phyloP scores from a whole-genome alignment of 2,329 filamentous ascomycete species.

The Colletotrichum cuscutae region DNA sequence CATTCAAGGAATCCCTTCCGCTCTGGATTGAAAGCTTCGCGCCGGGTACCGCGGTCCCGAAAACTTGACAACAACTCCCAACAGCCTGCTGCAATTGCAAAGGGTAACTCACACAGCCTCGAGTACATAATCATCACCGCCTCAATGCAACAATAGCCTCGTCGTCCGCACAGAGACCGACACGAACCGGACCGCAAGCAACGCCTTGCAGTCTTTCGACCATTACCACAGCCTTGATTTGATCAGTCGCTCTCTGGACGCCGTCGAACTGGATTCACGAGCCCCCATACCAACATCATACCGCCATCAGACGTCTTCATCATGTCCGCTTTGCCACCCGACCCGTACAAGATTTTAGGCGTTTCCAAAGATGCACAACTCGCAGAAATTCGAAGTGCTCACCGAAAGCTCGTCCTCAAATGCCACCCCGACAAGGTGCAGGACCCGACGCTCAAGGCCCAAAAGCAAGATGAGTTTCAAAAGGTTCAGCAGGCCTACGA shows the following conservation, averaged over 20 bases:
- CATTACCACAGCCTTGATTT: neutral
- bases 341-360: conserved; percentile 84
- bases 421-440: conserved; percentile 94
- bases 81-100: conserved; percentile 1
- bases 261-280: conserved; percentile 35
- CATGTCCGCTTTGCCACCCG: conserved; percentile 67
- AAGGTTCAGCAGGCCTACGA: conserved; percentile 94
- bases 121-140: conserved; percentile 28
- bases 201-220: conserved; percentile 16
- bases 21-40: conserved; percentile 10
- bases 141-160: conserved; percentile 35
- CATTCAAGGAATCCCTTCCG: conserved; percentile 23
- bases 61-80: neutral
- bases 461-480: conserved; percentile 90
- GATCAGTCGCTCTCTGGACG: conserved; percentile 1
- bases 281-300: conserved; percentile 10
- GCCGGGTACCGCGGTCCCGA: conserved; percentile 19
- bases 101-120: conserved; percentile 3
- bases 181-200: conserved; percentile 20
- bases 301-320: conserved; percentile 36
- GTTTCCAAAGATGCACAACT: conserved; percentile 77
- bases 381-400: conserved; percentile 78
- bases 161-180: conserved; percentile 21
- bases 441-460: conserved; percentile 77
- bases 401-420: conserved; percentile 87